phyloP scores from a whole-genome alignment of 2,329 filamentous ascomycete genomes.

The Onygena corvina region DNA sequence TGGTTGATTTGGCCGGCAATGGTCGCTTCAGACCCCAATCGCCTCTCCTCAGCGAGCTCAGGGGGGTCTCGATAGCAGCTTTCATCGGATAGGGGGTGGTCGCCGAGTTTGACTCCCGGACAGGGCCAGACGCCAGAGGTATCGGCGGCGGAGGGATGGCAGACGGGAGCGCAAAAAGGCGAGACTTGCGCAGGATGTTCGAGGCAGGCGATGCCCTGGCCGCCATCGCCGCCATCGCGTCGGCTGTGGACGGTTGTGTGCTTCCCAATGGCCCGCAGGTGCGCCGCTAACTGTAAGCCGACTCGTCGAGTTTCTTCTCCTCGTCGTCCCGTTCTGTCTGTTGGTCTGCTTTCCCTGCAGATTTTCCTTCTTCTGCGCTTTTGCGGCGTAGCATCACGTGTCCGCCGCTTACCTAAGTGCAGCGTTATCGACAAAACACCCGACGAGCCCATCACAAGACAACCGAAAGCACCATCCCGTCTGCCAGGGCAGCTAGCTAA shows the following conservation, averaged over 20 bases:
- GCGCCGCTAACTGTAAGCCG: too few relatives aligned
- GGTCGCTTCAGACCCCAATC: slow-evolving; percentile 91
- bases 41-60: slow-evolving; percentile 58
- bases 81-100: slow-evolving; percentile 70
- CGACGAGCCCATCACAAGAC: background rate
- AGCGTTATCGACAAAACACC: background rate
- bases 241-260: background rate
- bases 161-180: slow-evolving; percentile 75
- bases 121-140: slow-evolving; percentile 38
- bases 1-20: slow-evolving; percentile 63
- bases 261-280: background rate
- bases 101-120: slow-evolving; percentile 51
- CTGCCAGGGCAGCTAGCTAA: background rate
- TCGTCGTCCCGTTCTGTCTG: background rate
- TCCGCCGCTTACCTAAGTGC: background rate
- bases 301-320: background rate
- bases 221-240: slow-evolving; percentile 24
- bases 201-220: slow-evolving; percentile 47
- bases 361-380: background rate
- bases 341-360: background rate
- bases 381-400: background rate
- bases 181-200: slow-evolving; percentile 68
- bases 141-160: slow-evolving; percentile 53
- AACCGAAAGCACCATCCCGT: background rate
- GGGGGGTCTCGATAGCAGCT: slow-evolving; percentile 68